Evolutionary conservation across 2,329 filamentous ascomycete species (phyloP), one percentile per base, ranked within the genome.

Genomic region (Phialophora chinensis): DNA sequence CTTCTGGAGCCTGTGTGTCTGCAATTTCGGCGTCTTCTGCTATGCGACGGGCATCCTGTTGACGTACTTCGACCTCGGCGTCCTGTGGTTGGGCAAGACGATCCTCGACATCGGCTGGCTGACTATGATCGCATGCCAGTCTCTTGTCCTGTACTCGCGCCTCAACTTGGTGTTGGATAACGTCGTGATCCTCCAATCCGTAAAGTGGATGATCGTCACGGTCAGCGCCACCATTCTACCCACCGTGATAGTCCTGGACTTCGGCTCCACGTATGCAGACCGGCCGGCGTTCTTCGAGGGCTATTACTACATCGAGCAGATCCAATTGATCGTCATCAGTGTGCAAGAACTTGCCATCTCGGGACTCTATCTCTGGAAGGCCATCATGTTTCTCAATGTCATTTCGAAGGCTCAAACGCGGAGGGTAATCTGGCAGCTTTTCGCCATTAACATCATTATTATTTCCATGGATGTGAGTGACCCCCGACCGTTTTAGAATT

Each of bases 341-440:
- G 64, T 86, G n/a, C 85, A 87, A 71, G 85, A 87, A 66, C 78
- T 83, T 55, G 77, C 84, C 67, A 80, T 87, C 60, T 86, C 84
- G 0, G 77, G 77, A 0, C 74, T 85, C 12, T 87, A 85, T 72
- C 85, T 87, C 61, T 78, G 76, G 74, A 83, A 86, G 69, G 84
- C 85, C 0, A 73, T 83, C 65, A 80, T 77, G 80, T 79, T 86
- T 63, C 77, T 86, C 62, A 79, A 78, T 8, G 71, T 81, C n/a
- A 79, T 84, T 66, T 78, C 77, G 17, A 77, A 80, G 62, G 73
- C 74, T 23, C 72, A 75, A 62, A 80, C 79, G 56, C 77, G 79
- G 69, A 79, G 78, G 60, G 79, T 84, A 66, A 80, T 83, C 74
- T 80, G 77, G 68, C 82, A 84, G 72, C 78, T 84, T 29, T 73